A percentile compares a stretch with the other conserved stretches of the same genome.
phyloP scores from a whole-genome alignment of 176 grass and related monocot species.

The Raddia guianensis region DNA sequence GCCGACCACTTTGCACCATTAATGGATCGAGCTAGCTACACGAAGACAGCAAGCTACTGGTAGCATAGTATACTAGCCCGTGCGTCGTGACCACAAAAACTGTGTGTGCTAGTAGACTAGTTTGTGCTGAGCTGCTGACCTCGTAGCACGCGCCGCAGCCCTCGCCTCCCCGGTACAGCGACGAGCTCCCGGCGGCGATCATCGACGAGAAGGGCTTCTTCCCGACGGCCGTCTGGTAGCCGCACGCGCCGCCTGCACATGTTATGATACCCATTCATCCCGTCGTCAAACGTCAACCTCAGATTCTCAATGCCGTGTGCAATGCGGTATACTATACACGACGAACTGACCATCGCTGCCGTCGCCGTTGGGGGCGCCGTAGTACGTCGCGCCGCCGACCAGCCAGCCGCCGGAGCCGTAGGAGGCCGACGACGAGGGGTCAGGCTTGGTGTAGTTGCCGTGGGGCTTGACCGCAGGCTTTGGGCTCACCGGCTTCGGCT shows the following conservation, averaged over 20 bases:
- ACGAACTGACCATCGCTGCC: slow-evolving; percentile 64
- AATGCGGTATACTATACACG: neutral
- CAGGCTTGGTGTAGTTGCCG: slow-evolving; percentile 28
- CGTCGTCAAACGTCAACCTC: neutral
- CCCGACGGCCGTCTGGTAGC: slow-evolving; percentile 69
- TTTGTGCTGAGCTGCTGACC: slow-evolving; percentile 37
- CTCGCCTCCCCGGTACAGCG: slow-evolving; percentile 69
- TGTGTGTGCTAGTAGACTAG: neutral
- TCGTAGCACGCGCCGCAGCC: slow-evolving; percentile 90
- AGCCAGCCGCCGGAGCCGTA: slow-evolving; percentile 55
- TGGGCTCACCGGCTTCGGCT: neutral
- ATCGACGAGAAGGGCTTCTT: slow-evolving; percentile 65
- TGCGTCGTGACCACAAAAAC: slow-evolving; percentile 33
- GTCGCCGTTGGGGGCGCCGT: slow-evolving; percentile 70
- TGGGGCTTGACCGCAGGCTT: slow-evolving; percentile 19
- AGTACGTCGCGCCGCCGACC: slow-evolving; percentile 73
- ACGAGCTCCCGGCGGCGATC: slow-evolving; percentile 67
- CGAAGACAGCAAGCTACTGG: neutral
- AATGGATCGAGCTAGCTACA: slow-evolving; percentile 18
- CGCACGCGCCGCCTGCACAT: slow-evolving; percentile 78
- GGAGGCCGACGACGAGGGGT: slow-evolving; percentile 8
- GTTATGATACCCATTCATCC: neutral
- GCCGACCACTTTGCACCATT: slow-evolving; percentile 33
- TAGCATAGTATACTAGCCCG: neutral
- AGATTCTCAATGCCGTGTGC: neutral